phyloP scores from a whole-genome alignment of 306 rosid genomes.

The Lithocarpus polystachyus region DNA sequence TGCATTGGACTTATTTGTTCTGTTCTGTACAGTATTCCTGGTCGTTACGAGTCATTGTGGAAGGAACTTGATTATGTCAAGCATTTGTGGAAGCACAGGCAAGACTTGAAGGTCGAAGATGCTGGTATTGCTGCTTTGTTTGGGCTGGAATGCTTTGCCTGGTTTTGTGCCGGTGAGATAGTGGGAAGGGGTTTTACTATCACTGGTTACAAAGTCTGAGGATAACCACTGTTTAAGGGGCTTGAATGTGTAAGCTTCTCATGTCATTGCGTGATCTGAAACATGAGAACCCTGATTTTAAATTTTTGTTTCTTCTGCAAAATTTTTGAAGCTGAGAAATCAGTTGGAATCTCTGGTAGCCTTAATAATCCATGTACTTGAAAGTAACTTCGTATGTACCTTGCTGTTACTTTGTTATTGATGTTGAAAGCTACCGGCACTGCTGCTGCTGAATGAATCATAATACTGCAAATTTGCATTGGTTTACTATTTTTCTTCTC shows the following conservation, averaged over 20 bases:
- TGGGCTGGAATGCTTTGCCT: constrained; percentile 85
- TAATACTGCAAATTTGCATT: constrained; percentile 19
- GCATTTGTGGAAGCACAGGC: constrained; percentile 75
- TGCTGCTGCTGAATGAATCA: constrained; percentile 25
- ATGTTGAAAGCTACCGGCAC: constrained; percentile 31
- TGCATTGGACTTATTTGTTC: constrained; percentile 6
- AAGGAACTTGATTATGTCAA: constrained; percentile 83
- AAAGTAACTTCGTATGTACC: constrained; percentile 46
- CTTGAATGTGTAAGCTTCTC: constrained; percentile 32
- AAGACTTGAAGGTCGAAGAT: constrained; percentile 85
- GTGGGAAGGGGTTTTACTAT: constrained; percentile 89
- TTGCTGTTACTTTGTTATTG: constrained; percentile 24
- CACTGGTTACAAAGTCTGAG: constrained; percentile 78
- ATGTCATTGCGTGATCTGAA: constrained; percentile 38
- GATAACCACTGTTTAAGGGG: constrained; percentile 26
- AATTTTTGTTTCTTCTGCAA: constrained; percentile 40
- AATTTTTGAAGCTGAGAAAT: constrained; percentile 45
- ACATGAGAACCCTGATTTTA: constrained; percentile 37
- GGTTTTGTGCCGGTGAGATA: constrained; percentile 81
- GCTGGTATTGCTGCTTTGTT: constrained; percentile 86
- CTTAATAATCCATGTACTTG: constrained; percentile 68
- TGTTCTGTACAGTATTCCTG: constrained; percentile 63
- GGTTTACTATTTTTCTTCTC: not conserved
- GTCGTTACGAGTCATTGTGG: constrained; percentile 59
- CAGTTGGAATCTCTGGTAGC: constrained; percentile 43